Evolutionary conservation across 2,329 filamentous ascomycete genomes (phyloP).

Genomic region (Colletotrichum tropicicola): DNA sequence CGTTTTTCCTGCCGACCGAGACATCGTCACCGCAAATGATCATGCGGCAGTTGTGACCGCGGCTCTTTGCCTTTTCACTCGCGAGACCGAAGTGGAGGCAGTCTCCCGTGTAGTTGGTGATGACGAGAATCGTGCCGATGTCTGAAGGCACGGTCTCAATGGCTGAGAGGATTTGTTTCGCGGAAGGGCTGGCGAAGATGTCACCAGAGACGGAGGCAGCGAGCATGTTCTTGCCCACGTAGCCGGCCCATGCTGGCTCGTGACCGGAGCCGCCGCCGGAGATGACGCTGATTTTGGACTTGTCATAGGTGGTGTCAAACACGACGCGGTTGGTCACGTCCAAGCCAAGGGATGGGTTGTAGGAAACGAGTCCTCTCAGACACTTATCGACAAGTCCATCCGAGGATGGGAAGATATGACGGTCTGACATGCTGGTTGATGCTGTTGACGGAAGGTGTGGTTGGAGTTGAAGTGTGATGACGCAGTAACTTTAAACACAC

Average conservation of each 20-base stretch:
- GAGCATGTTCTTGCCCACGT: conserved; percentile 70
- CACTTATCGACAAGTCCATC: conserved; percentile 63
- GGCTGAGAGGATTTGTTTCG: conserved; percentile 69
- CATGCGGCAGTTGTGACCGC: conserved; percentile 62
- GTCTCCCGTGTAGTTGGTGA: conserved; percentile 73
- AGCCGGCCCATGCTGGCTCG: conserved; percentile 71
- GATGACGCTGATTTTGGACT: conserved; percentile 58
- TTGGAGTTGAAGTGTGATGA: neutral
- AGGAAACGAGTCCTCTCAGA: conserved; percentile 60
- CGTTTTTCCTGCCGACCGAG: conserved; percentile 63
- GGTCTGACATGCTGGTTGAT: conserved; percentile 54
- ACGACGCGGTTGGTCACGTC: conserved; percentile 62
- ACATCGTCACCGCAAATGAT: conserved; percentile 73
- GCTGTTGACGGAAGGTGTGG: neutral
- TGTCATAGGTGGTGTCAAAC: conserved; percentile 55
- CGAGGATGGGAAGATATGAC: conserved; percentile 61
- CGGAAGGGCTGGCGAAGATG: conserved; percentile 71
- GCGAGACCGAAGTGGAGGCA: conserved; percentile 70
- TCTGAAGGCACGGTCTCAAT: conserved; percentile 64
- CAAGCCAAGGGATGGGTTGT: conserved; percentile 59
- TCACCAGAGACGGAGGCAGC: conserved; percentile 68
- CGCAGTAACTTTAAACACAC: neutral
- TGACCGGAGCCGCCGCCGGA: conserved; percentile 66
- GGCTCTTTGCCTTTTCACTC: conserved; percentile 64
- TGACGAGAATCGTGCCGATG: conserved; percentile 66